phyloP scores from a whole-genome alignment of 345 rosid species.

The Eucalyptus rudis region DNA sequence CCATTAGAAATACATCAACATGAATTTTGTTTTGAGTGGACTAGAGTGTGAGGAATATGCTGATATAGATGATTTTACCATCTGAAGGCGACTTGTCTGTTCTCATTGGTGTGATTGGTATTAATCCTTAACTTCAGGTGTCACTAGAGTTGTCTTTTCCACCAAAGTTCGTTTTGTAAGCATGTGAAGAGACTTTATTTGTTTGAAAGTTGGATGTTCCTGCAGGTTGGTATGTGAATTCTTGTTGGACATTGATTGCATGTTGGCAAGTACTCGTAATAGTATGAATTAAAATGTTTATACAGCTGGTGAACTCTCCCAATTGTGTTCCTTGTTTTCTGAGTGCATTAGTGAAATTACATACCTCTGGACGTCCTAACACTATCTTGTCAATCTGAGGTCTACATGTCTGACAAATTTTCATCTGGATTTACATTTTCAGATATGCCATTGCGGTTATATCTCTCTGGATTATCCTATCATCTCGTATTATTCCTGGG shows the following conservation, averaged over 20 bases:
- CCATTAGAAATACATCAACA: not conserved
- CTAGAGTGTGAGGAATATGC: not conserved
- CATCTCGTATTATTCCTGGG: not conserved
- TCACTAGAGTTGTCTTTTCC: not conserved
- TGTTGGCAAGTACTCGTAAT: not conserved
- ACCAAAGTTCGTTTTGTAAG: not conserved
- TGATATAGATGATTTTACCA: not conserved
- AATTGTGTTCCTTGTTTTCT: not conserved
- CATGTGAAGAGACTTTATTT: not conserved
- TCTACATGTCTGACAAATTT: not conserved
- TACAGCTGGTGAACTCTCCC: not conserved
- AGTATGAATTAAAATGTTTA: not conserved
- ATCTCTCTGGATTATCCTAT: not conserved
- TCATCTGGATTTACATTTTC: not conserved
- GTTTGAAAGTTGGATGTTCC: not conserved
- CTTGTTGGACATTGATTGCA: not conserved
- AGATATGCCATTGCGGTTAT: not conserved
- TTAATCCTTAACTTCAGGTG: not conserved
- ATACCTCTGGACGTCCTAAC: not conserved
- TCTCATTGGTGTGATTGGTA: not conserved
- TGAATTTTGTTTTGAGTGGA: not conserved
- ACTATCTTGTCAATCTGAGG: not conserved
- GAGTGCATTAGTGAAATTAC: not conserved
- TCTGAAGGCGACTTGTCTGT: not conserved
- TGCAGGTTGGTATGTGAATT: not conserved